Evolutionary conservation across 306 rosid species (phyloP), one percentile per base, ranked within the genome.

Genomic region (Trifolium subterraneum): DNA sequence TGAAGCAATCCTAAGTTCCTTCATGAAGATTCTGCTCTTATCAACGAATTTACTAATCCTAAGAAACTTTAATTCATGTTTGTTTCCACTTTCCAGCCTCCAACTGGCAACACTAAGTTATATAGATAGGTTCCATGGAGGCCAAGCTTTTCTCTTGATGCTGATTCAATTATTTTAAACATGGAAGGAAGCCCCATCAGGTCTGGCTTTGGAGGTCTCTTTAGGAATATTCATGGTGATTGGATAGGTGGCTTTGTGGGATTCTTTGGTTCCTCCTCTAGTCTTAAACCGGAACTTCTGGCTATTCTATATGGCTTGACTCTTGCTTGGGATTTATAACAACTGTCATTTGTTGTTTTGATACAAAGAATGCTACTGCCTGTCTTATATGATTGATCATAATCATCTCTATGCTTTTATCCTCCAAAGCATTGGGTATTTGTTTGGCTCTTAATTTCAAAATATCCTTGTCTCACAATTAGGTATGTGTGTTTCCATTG

Each of bases 211-310:
- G 8, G 35, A 23, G 33, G 63, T 23, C 16, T 11, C 9, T 56
- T 23, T 23, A 56, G 63, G 63, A 56, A 56, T 56, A 56, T 56
- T 56, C 33, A 56, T 5, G 63, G 35, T 56, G 35, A 56, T 56
- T 56, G 10, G 9, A 56, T 12, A 56, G 15, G 63, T 23, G 36
- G 63, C 16, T 23, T 23, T 23, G 63, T 56, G 36, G 63, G 15
- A 22, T 56, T 56, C 15, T 22, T 56, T 55, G 15, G 62, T 11
- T 6, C 8, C 14, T 55, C 16, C 31, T 54, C 3, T 20, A 19
- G 15, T 54, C 6, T 10, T 11, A 8, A 22, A 7, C 9, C 0
- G 8, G 18, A 56, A 56, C 36, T 56, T 56, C n/a, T 11, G 15
- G 9, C 33, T 56, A 56, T 11, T 56, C 15, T 56, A 23, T 3